Evolutionary conservation across 208 protist species (phyloP).

Genomic region (Trypanosoma rangeli): DNA sequence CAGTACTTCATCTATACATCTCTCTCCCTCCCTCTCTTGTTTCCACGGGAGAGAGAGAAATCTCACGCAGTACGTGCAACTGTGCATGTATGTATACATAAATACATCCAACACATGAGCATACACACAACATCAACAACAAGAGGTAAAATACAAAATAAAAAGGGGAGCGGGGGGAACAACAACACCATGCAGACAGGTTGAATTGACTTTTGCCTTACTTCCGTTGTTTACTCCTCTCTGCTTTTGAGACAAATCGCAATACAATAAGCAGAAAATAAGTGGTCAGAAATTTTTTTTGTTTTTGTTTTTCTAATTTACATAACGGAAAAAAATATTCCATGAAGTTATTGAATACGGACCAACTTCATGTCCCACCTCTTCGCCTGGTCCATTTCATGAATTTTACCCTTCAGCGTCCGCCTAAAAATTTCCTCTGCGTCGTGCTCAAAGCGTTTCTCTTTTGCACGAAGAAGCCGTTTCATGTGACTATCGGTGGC

Average conservation of each 20-base stretch:
- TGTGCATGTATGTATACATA: too few species aligned
- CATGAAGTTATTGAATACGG: not conserved
- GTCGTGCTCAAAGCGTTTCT: constrained; percentile 36
- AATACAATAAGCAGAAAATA: not conserved
- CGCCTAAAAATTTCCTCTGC: constrained; percentile 32
- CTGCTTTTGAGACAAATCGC: not conserved
- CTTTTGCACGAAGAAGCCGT: constrained; percentile 4
- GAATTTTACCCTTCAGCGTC: constrained; percentile 26
- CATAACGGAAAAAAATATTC: not conserved
- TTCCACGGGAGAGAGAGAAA: too few species aligned
- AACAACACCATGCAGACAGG: not conserved
- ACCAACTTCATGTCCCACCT: constrained; percentile 33
- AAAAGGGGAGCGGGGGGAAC: not conserved
- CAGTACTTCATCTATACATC: not conserved
- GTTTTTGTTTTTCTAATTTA: constrained; percentile 7
- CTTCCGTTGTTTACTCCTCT: not conserved
- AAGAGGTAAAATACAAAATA: not conserved
- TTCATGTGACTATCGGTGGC: constrained; percentile 22
- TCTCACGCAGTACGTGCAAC: too few species aligned
- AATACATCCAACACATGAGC: not conserved
- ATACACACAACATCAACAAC: not conserved
- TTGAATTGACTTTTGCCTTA: not conserved
- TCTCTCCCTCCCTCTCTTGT: too few species aligned
- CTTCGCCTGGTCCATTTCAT: constrained; percentile 34
- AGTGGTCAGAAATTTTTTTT: not conserved